phyloP scores from a whole-genome alignment of 2,329 filamentous ascomycete genomes.

The Fusarium tanahbumbuense region DNA sequence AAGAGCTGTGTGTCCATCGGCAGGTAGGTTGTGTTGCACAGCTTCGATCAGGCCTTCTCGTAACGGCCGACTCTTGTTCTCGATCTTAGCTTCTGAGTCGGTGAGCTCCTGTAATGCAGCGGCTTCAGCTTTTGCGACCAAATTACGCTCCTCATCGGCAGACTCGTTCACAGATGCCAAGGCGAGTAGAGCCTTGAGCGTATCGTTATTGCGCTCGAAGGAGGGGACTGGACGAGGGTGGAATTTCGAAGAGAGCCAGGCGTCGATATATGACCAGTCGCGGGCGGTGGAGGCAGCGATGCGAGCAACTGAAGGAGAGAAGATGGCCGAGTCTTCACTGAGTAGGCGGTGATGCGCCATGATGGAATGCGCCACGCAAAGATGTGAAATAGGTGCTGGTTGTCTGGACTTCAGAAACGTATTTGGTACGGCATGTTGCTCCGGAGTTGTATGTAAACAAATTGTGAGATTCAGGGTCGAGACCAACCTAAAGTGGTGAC shows the following conservation, averaged over 20 bases:
- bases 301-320: constrained; percentile 75
- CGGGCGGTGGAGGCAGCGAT: constrained; percentile 85
- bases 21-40: constrained; percentile 65
- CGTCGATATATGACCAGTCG: constrained; percentile 90
- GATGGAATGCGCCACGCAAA: background rate
- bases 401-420: background rate
- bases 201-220: constrained; percentile 90
- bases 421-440: background rate
- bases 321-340: constrained; percentile 63
- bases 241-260: constrained; percentile 81
- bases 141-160: constrained; percentile 75
- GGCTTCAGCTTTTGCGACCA: constrained; percentile 69
- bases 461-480: background rate
- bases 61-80: constrained; percentile 46
- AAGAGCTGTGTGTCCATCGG: constrained; percentile 66
- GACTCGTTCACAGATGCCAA: constrained; percentile 81
- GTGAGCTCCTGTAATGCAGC: constrained; percentile 67
- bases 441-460: constrained; percentile 3
- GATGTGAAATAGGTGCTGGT: background rate
- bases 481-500: constrained; percentile 16
- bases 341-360: constrained; percentile 46
- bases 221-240: constrained; percentile 70
- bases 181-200: constrained; percentile 78
- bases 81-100: constrained; percentile 31
- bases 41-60: constrained; percentile 61